These are phyloP conservation scores for Botrytis squamosa DNA, from an alignment of 2,329 filamentous ascomycete species.

Conservation along the genomic window DNA sequence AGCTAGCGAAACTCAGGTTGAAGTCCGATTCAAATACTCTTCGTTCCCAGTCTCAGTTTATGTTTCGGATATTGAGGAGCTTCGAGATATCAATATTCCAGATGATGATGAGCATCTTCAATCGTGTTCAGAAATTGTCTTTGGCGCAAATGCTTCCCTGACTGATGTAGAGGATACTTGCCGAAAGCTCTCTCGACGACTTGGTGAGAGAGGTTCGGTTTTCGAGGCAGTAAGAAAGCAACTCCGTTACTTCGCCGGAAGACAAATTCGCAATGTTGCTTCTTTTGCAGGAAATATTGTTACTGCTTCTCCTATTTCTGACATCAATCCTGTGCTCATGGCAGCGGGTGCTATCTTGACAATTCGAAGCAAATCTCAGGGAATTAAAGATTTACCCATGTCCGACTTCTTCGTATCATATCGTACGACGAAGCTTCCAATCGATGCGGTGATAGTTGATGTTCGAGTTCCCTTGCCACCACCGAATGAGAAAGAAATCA, in stretches of 20 bases:
- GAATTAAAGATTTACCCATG: slow-evolving; percentile 63
- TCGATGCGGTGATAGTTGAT: slow-evolving; percentile 77
- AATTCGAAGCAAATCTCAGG: slow-evolving; percentile 55
- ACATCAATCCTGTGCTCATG: slow-evolving; percentile 89
- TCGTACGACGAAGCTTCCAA: slow-evolving; percentile 75
- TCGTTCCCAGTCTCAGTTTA: slow-evolving; percentile 86
- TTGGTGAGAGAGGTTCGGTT: slow-evolving; percentile 66
- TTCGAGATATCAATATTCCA: slow-evolving; percentile 75
- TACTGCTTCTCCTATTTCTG: slow-evolving; percentile 92
- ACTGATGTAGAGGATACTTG: slow-evolving; percentile 76
- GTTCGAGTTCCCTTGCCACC: slow-evolving; percentile 75
- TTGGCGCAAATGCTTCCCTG: slow-evolving; percentile 86
- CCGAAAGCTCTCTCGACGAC: slow-evolving; percentile 28
- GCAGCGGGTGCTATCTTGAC: slow-evolving; percentile 77
- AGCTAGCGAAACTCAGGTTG: slow-evolving; percentile 94
- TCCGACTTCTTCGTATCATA: slow-evolving; percentile 87
- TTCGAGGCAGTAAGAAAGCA: slow-evolving; percentile 83
- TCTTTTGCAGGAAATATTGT: slow-evolving; percentile 91
- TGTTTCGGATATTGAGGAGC: slow-evolving; percentile 84
- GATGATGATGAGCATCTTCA: slow-evolving; percentile 68
- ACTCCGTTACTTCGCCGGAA: slow-evolving; percentile 86
- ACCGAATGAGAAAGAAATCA: slow-evolving; percentile 69
- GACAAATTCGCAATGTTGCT: slow-evolving; percentile 92
- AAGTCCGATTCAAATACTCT: slow-evolving; percentile 94
- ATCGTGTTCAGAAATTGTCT: slow-evolving; percentile 37